Evolutionary conservation across 352 stramenopile species (phyloP), one percentile per base, ranked within the genome.

Genomic region (Phytopythium cucurbitacearum): DNA sequence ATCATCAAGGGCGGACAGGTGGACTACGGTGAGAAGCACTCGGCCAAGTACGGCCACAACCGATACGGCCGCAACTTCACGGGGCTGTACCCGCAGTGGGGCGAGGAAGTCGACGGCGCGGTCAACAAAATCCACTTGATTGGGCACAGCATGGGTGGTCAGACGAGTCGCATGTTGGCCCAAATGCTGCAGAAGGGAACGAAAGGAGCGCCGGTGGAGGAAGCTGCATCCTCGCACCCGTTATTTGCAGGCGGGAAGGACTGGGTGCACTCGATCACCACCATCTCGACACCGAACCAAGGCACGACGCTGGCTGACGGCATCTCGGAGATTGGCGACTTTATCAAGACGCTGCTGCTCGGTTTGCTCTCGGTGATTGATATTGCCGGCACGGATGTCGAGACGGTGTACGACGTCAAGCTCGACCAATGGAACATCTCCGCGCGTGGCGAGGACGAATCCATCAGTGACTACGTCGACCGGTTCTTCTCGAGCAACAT

Each of bases 61-160:
- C 69, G 59, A 16, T 71, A 62, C 36, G 71, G 73, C 7, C 68
- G 68, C 8, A 83, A 65, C 13, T 85, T 64, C 53, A 64, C 73
- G 1, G 71, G 69, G 5, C 44, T 89, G 39, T 86, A 81, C 41
- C 73, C 71, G 6, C 45, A 82, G n/a, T 90, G 75, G 77, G 74
- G 77, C 0, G 56, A 65, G 33, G 69, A 69, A n/a, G 57, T 45
- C 0, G 62, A 80, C 41, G 73, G 74, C 12, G 63, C 60, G 9
- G 39, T 82, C 36, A 81, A 87, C 53, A 87, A 85, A 51, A 57
- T 91, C 7, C 80, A 91, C 56, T 45, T 91, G 37, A 36, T 91
- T 5, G 80, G 80, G 13, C 80, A 89, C 75, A 85, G 70, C 36
- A 91, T 91, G 80, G 80, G 80, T 8, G 80, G 80, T 8, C 71